These are phyloP conservation scores for Pestalotiopsis fici DNA, from an alignment of 2,329 filamentous ascomycete species.

Conservation along the genomic window DNA sequence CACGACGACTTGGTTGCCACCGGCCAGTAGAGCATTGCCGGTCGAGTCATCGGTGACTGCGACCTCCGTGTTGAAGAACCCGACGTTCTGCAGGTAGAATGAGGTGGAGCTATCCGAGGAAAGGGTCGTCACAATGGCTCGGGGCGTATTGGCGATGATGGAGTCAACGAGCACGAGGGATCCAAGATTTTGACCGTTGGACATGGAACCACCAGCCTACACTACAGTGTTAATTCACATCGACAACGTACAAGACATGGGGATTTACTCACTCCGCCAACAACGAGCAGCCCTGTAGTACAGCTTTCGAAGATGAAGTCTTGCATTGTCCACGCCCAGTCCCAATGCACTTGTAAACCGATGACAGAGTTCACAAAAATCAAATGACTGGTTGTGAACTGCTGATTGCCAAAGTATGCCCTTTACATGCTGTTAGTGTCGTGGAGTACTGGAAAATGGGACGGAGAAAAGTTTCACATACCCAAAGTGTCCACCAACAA, in stretches of 20 bases:
- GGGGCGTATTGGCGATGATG: slow-evolving; percentile 27
- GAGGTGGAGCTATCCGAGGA: too few species aligned
- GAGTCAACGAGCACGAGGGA: slow-evolving; percentile 47
- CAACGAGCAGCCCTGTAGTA: too few species aligned
- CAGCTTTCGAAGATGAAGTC: too few species aligned
- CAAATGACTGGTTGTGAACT: slow-evolving; percentile 58
- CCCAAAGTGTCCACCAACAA: slow-evolving; percentile 62
- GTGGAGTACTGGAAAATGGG: too few species aligned
- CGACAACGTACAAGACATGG: too few species aligned
- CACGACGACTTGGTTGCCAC: slow-evolving; percentile 19
- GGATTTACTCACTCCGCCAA: too few species aligned
- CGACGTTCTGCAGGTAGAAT: slow-evolving; percentile 27
- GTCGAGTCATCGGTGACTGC: slow-evolving; percentile 48
- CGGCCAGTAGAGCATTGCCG: slow-evolving; percentile 36
- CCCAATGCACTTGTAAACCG: slow-evolving; percentile 58
- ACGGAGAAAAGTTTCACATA: too few species aligned
- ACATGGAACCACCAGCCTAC: too few species aligned
- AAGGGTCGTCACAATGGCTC: too few species aligned
- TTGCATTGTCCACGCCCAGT: slow-evolving; percentile 52
- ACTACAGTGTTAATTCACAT: too few species aligned
- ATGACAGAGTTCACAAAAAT: slow-evolving; percentile 51
- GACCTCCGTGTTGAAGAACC: slow-evolving; percentile 58
- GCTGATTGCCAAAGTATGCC: too few species aligned
- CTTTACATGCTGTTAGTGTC: too few species aligned
- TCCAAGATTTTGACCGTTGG: slow-evolving; percentile 18